A percentile compares a stretch with the other conserved stretches of the same genome.
These are phyloP conservation scores for Pichia cabralensis DNA, from an alignment of 805 yeast genomes.

Conservation along the genomic window DNA sequence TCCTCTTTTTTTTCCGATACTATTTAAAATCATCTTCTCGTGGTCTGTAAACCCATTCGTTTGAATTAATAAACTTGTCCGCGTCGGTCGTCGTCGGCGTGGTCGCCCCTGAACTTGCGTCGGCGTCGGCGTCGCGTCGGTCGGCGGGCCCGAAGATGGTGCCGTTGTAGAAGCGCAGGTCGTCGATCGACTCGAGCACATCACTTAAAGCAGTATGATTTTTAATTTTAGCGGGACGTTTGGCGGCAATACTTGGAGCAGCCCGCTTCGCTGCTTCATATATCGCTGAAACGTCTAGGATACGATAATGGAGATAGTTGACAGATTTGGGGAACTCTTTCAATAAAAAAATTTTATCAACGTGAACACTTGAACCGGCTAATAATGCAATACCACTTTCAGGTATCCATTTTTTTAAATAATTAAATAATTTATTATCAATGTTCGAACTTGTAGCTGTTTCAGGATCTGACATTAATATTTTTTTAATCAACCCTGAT, in stretches of 20 bases:
- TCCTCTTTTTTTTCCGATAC: no score
- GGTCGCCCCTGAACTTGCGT: no score
- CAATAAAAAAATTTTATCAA: conserved; percentile 79
- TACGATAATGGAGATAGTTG: conserved; percentile 57
- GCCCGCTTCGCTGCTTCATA: conserved; percentile 55
- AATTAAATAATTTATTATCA: conserved; percentile 52
- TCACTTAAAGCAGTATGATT: conserved; percentile 86
- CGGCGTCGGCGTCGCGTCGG: neutral
- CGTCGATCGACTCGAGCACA: conserved; percentile 79
- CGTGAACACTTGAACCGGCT: conserved; percentile 89
- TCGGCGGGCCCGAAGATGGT: conserved; percentile 38
- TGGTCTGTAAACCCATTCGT: no score
- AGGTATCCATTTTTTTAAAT: conserved; percentile 47
- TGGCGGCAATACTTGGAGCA: conserved; percentile 1
- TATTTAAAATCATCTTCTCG: no score
- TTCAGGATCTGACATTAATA: conserved; percentile 52
- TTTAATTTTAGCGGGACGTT: conserved; percentile 60
- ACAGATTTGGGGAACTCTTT: conserved; percentile 71
- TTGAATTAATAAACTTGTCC: no score
- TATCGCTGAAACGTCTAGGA: conserved; percentile 83
- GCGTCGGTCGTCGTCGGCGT: no score
- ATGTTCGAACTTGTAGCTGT: conserved; percentile 48
- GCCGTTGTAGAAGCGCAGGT: conserved; percentile 66
- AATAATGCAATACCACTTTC: conserved; percentile 55
- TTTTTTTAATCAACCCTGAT: conserved; percentile 66